Conservation (phyloP, 2,329 filamentous ascomycete species). For the Calonectria leucothoes region DNA sequence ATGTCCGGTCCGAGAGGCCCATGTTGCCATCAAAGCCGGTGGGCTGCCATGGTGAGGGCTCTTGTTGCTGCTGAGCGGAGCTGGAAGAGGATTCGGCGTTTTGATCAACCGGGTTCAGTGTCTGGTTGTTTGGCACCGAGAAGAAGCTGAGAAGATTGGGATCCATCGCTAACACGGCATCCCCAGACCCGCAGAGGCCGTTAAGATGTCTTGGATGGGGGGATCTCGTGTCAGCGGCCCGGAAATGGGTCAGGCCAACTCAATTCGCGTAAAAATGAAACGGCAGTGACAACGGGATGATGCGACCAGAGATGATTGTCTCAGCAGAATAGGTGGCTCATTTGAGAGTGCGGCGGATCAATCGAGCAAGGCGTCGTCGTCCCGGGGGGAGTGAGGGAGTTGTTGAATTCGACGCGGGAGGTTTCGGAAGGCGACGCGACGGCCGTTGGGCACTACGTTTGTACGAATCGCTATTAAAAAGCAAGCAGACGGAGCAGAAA, state of each 20-base stretch:
- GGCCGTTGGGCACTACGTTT: constrained; percentile 20
- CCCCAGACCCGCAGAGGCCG: constrained; percentile 40
- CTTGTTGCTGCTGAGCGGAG: constrained; percentile 27
- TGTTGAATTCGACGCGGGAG: constrained; percentile 34
- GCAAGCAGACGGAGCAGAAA: not conserved
- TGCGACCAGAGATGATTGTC: constrained; percentile 10
- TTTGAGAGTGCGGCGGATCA: constrained; percentile 22
- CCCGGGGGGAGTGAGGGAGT: constrained; percentile 29
- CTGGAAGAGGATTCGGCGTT: constrained; percentile 37
- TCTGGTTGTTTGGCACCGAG: constrained; percentile 44
- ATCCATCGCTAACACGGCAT: constrained; percentile 47
- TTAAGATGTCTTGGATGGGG: constrained; percentile 33
- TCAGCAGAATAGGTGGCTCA: constrained; percentile 22
- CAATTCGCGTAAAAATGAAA: constrained; percentile 31
- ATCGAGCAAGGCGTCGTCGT: constrained; percentile 32
- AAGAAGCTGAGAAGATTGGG: constrained; percentile 45
- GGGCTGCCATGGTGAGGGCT: constrained; percentile 38
- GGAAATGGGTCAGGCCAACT: constrained; percentile 26
- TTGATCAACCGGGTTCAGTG: constrained; percentile 42
- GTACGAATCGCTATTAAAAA: constrained; percentile 1
- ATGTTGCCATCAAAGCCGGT: constrained; percentile 32
- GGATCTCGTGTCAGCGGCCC: constrained; percentile 37
- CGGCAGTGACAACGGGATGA: not conserved
- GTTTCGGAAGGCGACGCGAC: constrained; percentile 29
- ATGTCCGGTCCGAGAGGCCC: constrained; percentile 37